phyloP scores from a whole-genome alignment of 306 rosid genomes.

The Herpetospermum pedunculosum region DNA sequence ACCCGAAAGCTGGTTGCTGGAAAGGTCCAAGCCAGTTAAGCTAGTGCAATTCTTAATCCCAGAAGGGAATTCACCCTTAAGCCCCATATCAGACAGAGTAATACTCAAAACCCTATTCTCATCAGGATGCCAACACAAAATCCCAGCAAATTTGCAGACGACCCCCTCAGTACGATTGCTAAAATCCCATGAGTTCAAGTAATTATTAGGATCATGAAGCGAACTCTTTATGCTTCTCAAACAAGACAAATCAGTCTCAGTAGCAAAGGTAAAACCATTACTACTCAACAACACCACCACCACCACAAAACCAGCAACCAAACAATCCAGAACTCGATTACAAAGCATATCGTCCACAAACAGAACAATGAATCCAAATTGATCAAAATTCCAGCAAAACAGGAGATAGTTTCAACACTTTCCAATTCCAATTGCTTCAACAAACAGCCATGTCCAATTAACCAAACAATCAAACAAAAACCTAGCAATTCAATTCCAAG shows the following conservation, averaged over 20 bases:
- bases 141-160: constrained; percentile 57
- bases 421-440: background rate
- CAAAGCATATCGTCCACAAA: constrained; percentile 23
- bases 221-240: constrained; percentile 26
- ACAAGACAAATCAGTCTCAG: constrained; percentile 46
- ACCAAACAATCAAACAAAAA: background rate
- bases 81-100: constrained; percentile 53
- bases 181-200: constrained; percentile 52
- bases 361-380: background rate
- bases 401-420: background rate
- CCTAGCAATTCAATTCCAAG: constrained; percentile 1
- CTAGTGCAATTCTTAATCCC: constrained; percentile 44
- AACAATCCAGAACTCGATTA: constrained; percentile 14
- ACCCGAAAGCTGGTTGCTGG: constrained; percentile 47
- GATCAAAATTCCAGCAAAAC: constrained; percentile 6
- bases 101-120: constrained; percentile 66
- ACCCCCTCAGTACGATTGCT: constrained; percentile 47
- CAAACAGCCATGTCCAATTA: background rate
- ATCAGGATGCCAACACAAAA: constrained; percentile 87
- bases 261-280: constrained; percentile 32
- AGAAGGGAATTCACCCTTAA: constrained; percentile 54
- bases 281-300: constrained; percentile 33
- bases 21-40: constrained; percentile 74
- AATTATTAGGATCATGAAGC: constrained; percentile 43
- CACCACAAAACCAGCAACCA: constrained; percentile 24